These are phyloP conservation scores for Venustampulla echinocandica DNA, from an alignment of 495 filamentous ascomycete species.

Conservation along the genomic window DNA sequence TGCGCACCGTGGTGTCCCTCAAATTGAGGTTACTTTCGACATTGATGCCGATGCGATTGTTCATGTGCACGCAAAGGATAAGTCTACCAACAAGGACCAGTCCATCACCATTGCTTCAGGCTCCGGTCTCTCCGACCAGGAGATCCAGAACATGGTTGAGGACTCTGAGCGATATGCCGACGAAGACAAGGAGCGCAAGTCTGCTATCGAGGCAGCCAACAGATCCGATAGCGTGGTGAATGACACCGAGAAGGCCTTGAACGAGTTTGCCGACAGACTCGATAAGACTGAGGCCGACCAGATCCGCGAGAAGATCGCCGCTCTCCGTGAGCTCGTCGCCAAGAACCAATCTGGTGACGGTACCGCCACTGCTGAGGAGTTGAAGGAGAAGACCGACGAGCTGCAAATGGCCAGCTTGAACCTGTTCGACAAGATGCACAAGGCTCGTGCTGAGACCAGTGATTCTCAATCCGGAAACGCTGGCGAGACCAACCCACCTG, in stretches of 20 bases:
- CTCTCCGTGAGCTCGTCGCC: constrained; percentile 81
- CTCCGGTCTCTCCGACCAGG: constrained; percentile 88
- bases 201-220: constrained; percentile 90
- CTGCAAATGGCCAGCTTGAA: constrained; percentile 91
- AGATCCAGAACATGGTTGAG: constrained; percentile 95
- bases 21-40: constrained; percentile 98
- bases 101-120: constrained; percentile 98
- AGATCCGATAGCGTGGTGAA: constrained; percentile 91
- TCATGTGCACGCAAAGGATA: constrained; percentile 98
- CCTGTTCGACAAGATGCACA: constrained; percentile 99
- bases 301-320: constrained; percentile 88
- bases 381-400: constrained; percentile 98
- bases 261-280: constrained; percentile 89
- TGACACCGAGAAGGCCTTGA: constrained; percentile 97
- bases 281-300: constrained; percentile 92
- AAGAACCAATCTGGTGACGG: constrained; percentile 93
- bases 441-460: constrained; percentile 63
- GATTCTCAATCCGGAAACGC: constrained; percentile 34
- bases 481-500: constrained; percentile 37
- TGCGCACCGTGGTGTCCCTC: constrained; percentile 94
- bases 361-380: constrained; percentile 71
- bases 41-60: constrained; percentile 99
- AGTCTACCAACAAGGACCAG: constrained; percentile 99
- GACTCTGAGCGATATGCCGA: constrained; percentile 96
- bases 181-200: constrained; percentile 93